Evolutionary conservation across 2,329 filamentous ascomycete genomes (phyloP).

Genomic region (Penicillium verrucosum): DNA sequence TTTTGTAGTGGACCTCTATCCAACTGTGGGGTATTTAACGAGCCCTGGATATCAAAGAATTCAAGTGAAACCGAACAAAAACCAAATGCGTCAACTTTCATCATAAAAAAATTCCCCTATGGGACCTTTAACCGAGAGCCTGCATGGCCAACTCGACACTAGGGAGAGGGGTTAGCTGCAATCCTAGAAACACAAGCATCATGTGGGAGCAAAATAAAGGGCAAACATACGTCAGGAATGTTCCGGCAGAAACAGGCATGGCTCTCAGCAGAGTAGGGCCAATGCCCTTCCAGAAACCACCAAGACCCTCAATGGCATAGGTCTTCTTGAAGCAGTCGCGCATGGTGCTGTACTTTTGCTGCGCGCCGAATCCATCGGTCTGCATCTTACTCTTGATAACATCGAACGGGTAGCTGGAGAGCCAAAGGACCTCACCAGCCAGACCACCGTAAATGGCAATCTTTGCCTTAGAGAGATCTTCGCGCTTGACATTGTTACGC

Average conservation of each 20-base stretch:
- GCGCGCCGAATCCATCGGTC: conserved; percentile 79
- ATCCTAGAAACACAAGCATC: background rate
- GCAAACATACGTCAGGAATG: conserved; percentile 71
- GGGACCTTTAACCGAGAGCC: conserved; percentile 38
- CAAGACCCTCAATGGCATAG: conserved; percentile 69
- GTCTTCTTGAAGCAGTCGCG: conserved; percentile 84
- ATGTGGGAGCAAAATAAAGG: background rate
- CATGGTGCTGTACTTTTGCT: conserved; percentile 75
- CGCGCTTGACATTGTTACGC: conserved; percentile 71
- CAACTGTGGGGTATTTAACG: conserved; percentile 4
- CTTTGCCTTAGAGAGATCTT: conserved; percentile 77
- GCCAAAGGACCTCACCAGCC: conserved; percentile 90
- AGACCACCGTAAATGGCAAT: conserved; percentile 89
- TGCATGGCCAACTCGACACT: conserved; percentile 50
- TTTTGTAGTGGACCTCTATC: conserved; percentile 6
- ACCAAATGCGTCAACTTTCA: conserved; percentile 11
- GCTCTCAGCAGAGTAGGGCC: conserved; percentile 86
- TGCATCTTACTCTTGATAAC: conserved; percentile 99
- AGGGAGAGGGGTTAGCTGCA: conserved; percentile 10
- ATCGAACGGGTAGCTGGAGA: conserved; percentile 91
- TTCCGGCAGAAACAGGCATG: conserved; percentile 97
- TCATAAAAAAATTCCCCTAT: background rate
- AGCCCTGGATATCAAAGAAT: conserved; percentile 23
- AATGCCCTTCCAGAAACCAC: conserved; percentile 93
- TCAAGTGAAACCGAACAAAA: conserved; percentile 6